Conservation (phyloP, 306 rosid species). For the Acacia confusa region DNA sequence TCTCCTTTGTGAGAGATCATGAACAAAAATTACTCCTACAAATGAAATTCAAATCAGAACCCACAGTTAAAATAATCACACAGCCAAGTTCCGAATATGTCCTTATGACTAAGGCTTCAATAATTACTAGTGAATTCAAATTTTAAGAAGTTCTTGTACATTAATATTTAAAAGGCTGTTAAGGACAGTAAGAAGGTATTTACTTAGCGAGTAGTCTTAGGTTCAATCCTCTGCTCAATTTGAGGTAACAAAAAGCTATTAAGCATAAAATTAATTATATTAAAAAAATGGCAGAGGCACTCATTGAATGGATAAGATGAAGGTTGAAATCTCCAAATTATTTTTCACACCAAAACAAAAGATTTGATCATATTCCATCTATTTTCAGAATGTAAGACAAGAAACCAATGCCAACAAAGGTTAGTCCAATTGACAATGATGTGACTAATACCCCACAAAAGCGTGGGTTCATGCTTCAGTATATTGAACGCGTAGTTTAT, state of each 20-base stretch:
- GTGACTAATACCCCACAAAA: too few species aligned
- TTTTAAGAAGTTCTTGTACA: conserved; percentile 17
- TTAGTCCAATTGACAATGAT: neutral
- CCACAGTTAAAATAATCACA: conserved; percentile 18
- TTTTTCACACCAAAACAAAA: neutral
- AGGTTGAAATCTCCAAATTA: neutral
- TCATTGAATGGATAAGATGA: neutral
- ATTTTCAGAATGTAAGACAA: conserved; percentile 17
- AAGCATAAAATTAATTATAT: conserved; percentile 6
- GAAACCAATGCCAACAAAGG: conserved; percentile 10
- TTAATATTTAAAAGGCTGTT: neutral
- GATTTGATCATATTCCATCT: neutral
- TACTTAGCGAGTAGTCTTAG: neutral
- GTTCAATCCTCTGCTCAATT: neutral
- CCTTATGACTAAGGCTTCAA: conserved; percentile 9
- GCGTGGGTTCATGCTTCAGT: neutral
- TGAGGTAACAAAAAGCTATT: neutral
- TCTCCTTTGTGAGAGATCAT: conserved; percentile 96
- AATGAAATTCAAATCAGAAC: conserved; percentile 39
- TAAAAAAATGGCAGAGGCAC: neutral
- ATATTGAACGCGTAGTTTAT: conserved; percentile 22
- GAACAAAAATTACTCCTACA: conserved; percentile 97
- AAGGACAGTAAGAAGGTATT: neutral
- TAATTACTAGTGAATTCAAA: conserved; percentile 21
- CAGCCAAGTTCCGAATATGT: conserved; percentile 14